phyloP scores from a whole-genome alignment of 2,329 filamentous ascomycete genomes.

The Sporothrix luriei region DNA sequence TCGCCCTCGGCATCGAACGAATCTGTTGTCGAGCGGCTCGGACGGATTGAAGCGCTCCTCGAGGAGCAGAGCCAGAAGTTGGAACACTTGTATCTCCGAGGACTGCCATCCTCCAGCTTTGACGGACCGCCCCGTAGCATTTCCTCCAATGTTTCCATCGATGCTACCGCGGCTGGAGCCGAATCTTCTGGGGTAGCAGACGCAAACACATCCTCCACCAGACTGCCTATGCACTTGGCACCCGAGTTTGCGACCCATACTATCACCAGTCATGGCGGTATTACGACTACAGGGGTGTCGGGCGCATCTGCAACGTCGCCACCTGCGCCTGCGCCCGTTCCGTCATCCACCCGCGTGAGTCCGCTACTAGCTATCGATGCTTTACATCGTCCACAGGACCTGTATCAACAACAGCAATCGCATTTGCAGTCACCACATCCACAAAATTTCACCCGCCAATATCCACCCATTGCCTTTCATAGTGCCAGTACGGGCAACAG shows the following conservation, averaged over 20 bases:
- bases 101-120: background rate
- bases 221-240: background rate
- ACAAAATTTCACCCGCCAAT: background rate
- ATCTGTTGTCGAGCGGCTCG: slow-evolving; percentile 45
- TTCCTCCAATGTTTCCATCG: slow-evolving; percentile 11
- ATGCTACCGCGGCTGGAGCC: background rate
- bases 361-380: slow-evolving; percentile 18
- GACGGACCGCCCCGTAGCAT: slow-evolving; percentile 9
- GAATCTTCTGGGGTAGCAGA: slow-evolving; percentile 3
- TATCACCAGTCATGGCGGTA: background rate
- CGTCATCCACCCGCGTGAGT: slow-evolving; percentile 1
- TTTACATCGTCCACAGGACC: background rate
- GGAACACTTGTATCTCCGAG: background rate
- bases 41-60: slow-evolving; percentile 44
- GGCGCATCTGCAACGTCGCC: slow-evolving; percentile 16
- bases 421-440: background rate
- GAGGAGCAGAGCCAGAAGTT: slow-evolving; percentile 34
- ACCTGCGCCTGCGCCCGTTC: background rate
- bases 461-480: slow-evolving; percentile 7
- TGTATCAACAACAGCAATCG: slow-evolving; percentile 10
- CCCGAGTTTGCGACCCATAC: background rate
- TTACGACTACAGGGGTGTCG: background rate
- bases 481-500: background rate
- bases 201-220: background rate
- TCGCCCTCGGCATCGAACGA: slow-evolving; percentile 35